These are phyloP conservation scores for Pichia terricola DNA, from an alignment of 1,139 yeast genomes.

Conservation along the genomic window DNA sequence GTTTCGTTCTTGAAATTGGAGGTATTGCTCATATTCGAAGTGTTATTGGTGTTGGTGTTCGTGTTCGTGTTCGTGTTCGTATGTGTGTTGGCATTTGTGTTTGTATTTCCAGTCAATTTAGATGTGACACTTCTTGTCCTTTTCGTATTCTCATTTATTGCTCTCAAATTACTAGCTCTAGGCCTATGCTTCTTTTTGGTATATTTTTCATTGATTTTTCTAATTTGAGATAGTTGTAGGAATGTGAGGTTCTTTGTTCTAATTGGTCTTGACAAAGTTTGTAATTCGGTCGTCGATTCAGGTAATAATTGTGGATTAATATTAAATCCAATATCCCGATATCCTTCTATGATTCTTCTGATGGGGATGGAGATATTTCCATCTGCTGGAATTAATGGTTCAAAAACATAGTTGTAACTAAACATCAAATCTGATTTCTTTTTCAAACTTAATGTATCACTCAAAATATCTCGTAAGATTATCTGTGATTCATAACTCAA, in stretches of 20 bases:
- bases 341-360: slow-evolving; percentile 14
- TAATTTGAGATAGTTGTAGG: too few species aligned
- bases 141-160: neutral
- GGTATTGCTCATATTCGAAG: neutral
- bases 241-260: too few species aligned
- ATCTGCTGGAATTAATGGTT: too few species aligned
- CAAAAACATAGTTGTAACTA: slow-evolving; percentile 8
- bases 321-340: slow-evolving; percentile 17
- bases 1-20: too few species aligned
- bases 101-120: neutral
- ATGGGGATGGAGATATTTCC: too few species aligned
- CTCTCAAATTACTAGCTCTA: too few species aligned
- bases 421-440: slow-evolving; percentile 11
- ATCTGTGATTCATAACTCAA: slow-evolving; percentile 11
- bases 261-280: too few species aligned
- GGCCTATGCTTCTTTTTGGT: too few species aligned
- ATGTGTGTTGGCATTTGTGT: neutral
- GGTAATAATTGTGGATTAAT: slow-evolving; percentile 2
- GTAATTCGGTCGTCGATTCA: neutral
- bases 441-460: slow-evolving; percentile 10
- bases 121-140: neutral
- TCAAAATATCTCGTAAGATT: slow-evolving; percentile 10
- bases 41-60: neutral
- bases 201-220: too few species aligned
- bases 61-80: neutral